Base-by-base conservation (phyloP, 768 basidiomycete species). In the Scleroderma bovista region DNA sequence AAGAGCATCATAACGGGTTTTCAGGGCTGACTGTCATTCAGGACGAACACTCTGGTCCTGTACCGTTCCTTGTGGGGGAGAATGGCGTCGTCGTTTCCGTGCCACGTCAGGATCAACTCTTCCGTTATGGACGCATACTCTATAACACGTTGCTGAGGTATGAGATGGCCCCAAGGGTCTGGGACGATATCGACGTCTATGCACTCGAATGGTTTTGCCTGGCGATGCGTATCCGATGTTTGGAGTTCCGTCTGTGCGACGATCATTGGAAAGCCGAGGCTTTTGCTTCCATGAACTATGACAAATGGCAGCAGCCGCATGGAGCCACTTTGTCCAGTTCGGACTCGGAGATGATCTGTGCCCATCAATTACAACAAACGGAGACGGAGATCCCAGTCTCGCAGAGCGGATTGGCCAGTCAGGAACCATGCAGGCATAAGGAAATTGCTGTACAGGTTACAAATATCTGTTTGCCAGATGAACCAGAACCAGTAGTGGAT, bases 131-230 rank as follows among this genome's bases (percentile, higher is more conserved):
- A 2, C 31, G 42, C 24, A 19, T 50, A 20, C 48, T 50, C 16
- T 44, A 37, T 24, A 50, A 50, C n/a, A 50, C 48, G 9, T 19
- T 50, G 34, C 48, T 42, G 29, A 50, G 29, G 48, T 50, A 44
- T n/a, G 48, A 40, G 23, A 50, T 50, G 48, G 48, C 48, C 16
- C 48, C 48, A n/a, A 42, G 20, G 5, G n/a, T 23, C 19, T 50
- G 48, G 48, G 42, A 44, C 22, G 43, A 44, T 20, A 31, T 50
- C 34, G 48, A 50, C 16, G 32, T 50, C 43, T 50, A 50, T 34
- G 48, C 48, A 15, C 48, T 50, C 23, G 48, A 50, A 19, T 50
- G 48, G 48, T 50, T 50, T 16, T 50, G 48, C 43, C 26, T 50
- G 24, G 42, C 43, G 17, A 50, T 50, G 17, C 41, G 43, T 6